Percentiles rank a stretch among this genome's conserved stretches.
Evolutionary conservation across 352 stramenopile species (phyloP).

Genomic region (Phytophthora constricta): DNA sequence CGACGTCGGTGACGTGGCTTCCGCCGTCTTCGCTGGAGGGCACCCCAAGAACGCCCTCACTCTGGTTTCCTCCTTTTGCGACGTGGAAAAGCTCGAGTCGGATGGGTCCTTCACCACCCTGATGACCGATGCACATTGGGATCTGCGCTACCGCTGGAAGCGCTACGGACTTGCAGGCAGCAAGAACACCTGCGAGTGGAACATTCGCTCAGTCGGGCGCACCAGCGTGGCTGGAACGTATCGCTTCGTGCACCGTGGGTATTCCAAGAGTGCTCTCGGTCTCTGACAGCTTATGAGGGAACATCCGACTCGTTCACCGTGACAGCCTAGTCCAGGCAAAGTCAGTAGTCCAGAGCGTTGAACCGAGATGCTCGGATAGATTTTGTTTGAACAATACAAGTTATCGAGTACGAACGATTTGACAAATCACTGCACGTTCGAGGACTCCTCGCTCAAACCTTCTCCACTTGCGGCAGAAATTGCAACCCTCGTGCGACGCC

Average conservation of each 20-base stretch:
- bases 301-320: conserved; percentile 36
- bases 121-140: conserved; percentile 53
- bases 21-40: conserved; percentile 38
- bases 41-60: conserved; percentile 49
- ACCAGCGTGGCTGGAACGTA: conserved; percentile 39
- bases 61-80: conserved; percentile 45
- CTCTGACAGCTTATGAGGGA: conserved; percentile 34
- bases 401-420: too few species aligned
- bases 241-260: conserved; percentile 47
- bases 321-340: too few species aligned
- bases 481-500: not conserved
- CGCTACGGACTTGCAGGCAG: conserved; percentile 24
- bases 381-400: too few species aligned
- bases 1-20: conserved; percentile 36
- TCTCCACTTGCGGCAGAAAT: not conserved
- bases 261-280: conserved; percentile 40
- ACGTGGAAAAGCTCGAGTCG: conserved; percentile 32
- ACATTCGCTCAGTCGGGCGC: conserved; percentile 30
- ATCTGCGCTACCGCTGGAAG: conserved; percentile 46
- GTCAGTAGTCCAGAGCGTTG: too few species aligned
- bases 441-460: not conserved
- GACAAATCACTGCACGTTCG: too few species aligned
- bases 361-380: too few species aligned
- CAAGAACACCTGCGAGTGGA: conserved; percentile 49
- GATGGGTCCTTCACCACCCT: conserved; percentile 26